Percentiles rank a stretch among this genome's conserved stretches.
phyloP scores from a whole-genome alignment of 495 filamentous ascomycete genomes.

The Daldinia vernicosa region DNA sequence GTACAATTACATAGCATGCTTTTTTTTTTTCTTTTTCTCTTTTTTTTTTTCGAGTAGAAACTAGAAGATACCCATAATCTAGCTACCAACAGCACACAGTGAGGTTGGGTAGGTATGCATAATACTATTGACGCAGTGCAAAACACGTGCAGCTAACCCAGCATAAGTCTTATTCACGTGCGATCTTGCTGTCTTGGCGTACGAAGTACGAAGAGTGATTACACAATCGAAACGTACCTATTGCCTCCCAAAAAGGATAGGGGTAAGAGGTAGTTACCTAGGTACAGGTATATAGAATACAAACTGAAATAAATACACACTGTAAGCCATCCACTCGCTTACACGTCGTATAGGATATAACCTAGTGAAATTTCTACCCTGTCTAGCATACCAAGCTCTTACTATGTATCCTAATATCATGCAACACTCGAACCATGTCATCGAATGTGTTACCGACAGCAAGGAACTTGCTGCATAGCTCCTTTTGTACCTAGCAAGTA shows the following conservation, averaged over 20 bases:
- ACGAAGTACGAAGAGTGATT: not conserved
- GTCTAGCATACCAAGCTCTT: not conserved
- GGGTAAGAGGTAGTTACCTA: no score
- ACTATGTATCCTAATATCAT: constrained; percentile 10
- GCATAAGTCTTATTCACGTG: constrained; percentile 21
- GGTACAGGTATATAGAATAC: no score
- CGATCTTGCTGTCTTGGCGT: not conserved
- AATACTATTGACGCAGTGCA: constrained; percentile 1
- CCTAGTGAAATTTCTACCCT: constrained; percentile 15
- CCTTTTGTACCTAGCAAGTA: not conserved
- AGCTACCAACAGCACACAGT: constrained; percentile 3
- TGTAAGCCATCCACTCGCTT: not conserved
- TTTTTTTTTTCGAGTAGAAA: constrained; percentile 23
- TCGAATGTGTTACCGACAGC: constrained; percentile 14
- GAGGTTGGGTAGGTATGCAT: constrained; percentile 24
- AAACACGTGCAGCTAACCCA: constrained; percentile 5
- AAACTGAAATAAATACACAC: not conserved
- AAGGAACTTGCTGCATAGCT: constrained; percentile 8
- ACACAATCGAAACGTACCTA: not conserved
- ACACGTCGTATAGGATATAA: not conserved
- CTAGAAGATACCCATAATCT: constrained; percentile 35
- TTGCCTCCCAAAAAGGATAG: not conserved
- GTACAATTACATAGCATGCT: constrained; percentile 22
- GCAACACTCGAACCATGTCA: constrained; percentile 20
- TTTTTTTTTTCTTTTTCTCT: constrained; percentile 10